phyloP scores from a whole-genome alignment of 768 basidiomycete genomes.

The Rhodosporidiobolus sp. region DNA sequence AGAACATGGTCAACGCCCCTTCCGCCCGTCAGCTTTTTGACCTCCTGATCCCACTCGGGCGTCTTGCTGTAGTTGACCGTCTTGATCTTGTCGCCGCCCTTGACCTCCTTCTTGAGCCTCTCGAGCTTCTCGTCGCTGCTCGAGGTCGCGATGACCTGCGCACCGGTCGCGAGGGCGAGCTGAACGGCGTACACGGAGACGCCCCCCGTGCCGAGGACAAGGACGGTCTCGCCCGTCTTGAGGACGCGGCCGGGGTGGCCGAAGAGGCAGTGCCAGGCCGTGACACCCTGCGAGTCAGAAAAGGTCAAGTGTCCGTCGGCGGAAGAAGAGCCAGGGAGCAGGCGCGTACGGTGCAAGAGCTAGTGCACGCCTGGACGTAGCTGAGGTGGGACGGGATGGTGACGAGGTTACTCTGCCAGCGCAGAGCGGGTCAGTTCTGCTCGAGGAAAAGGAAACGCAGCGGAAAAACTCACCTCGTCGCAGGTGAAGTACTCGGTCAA shows the following conservation, averaged over 20 bases:
- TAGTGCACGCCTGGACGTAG: constrained; percentile 63
- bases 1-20: constrained; percentile 45
- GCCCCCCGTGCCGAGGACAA: constrained; percentile 44
- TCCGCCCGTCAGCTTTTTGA: constrained; percentile 41
- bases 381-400: constrained; percentile 59
- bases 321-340: constrained; percentile 47
- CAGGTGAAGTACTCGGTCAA: constrained; percentile 20
- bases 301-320: constrained; percentile 54
- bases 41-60: constrained; percentile 62
- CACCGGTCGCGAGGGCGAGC: constrained; percentile 63
- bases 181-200: constrained; percentile 57
- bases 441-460: no score
- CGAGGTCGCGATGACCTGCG: constrained; percentile 64
- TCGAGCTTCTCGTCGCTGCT: constrained; percentile 62
- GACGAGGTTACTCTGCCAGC: constrained; percentile 50
- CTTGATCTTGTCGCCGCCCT: constrained; percentile 50
- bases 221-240: constrained; percentile 31
- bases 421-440: no score
- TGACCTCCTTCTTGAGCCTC: constrained; percentile 50
- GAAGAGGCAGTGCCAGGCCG: constrained; percentile 61
- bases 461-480: constrained; percentile 21
- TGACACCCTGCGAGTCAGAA: constrained; percentile 49
- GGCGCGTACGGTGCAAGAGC: constrained; percentile 17
- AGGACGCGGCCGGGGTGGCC: constrained; percentile 15
- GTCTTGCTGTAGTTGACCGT: constrained; percentile 62